Base-by-base conservation (phyloP, 1,284 basidiomycete species). In the Butyriboletus appendiculatus region DNA sequence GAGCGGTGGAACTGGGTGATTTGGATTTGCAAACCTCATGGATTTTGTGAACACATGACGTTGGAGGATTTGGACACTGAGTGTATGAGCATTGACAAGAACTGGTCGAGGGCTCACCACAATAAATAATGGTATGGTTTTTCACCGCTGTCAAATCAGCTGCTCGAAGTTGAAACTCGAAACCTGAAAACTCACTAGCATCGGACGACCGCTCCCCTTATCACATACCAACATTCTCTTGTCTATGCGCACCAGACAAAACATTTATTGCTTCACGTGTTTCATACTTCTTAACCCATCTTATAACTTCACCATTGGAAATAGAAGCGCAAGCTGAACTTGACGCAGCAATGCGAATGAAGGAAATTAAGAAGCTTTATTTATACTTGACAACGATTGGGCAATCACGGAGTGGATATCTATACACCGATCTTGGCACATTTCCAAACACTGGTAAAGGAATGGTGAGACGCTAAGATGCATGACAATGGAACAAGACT, bases 391-490 rank as follows among this genome's bases (percentile, higher is more conserved):
- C 30, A 93, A 71, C 15, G 85, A 82, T 60, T 90, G 84, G 14
- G 85, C 84, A 34, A 89, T 83, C 40, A 91, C 81, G 28, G 81
- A 75, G 67, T 94, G 91, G 24, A 92, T 84, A 59, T 91, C 86
- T 48, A 73, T 76, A 68, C 87, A 92, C 49, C 81, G 77, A 56
- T 81, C 81, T 62, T 88, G 80, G 67, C 88, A 91, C 39, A 73
- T 69, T 47, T 85, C 80, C 71, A 89, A 81, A 55, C 84, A 85
- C 88, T 92, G 48, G n/a, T 34, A 58, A 58, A 56, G 20, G 40
- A 34, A 11, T 28, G 20, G 30, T 52, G 16, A 53, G 45, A n/a
- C 11, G 16, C 24, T 35, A 33, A 40, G 16, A 30, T 22, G 4
- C 10, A 45, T 5, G 33, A 18, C 10, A 48, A 34, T 18, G n/a